Evolutionary conservation across 352 stramenopile species (phyloP).

Genomic region (Bremia lactucae): DNA sequence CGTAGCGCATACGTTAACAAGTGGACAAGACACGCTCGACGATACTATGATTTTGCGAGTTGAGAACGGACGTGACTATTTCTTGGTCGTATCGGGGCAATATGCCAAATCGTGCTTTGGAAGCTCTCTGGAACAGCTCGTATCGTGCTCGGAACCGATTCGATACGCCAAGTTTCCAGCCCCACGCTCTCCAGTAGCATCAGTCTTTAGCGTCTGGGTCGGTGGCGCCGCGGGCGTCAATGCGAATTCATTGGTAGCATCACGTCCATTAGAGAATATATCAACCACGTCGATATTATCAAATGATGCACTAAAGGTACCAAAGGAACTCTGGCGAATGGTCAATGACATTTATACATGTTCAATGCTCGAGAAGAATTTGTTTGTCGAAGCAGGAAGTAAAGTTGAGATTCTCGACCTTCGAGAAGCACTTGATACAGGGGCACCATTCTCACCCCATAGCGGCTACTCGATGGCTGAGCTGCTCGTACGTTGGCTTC

Average conservation of each 20-base stretch:
- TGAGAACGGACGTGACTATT: slow-evolving; percentile 94
- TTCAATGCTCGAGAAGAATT: slow-evolving; percentile 63
- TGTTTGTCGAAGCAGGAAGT: slow-evolving; percentile 70
- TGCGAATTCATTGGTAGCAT: slow-evolving; percentile 10
- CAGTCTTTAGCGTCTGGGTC: slow-evolving; percentile 38
- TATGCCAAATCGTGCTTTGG: slow-evolving; percentile 94
- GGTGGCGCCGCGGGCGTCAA: slow-evolving; percentile 23
- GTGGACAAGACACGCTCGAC: slow-evolving; percentile 86
- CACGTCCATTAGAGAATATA: slow-evolving; percentile 30
- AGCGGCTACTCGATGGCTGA: slow-evolving; percentile 88
- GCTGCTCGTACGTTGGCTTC: slow-evolving; percentile 85
- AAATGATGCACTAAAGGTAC: slow-evolving; percentile 65
- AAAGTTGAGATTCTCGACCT: slow-evolving; percentile 60
- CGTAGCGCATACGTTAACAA: slow-evolving; percentile 85
- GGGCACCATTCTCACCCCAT: slow-evolving; percentile 66
- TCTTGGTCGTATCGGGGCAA: slow-evolving; percentile 87
- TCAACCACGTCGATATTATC: slow-evolving; percentile 7
- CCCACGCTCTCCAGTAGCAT: slow-evolving; percentile 14
- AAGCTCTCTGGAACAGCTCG: slow-evolving; percentile 90
- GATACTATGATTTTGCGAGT: slow-evolving; percentile 95
- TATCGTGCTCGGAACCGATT: slow-evolving; percentile 84
- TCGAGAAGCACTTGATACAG: slow-evolving; percentile 90
- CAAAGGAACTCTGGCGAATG: slow-evolving; percentile 97
- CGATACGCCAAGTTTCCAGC: slow-evolving; percentile 37
- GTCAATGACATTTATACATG: slow-evolving; percentile 91